A percentile compares a stretch with the other conserved stretches of the same genome.
Evolutionary conservation across 345 rosid species (phyloP).

Genomic region (Passiflora organensis): DNA sequence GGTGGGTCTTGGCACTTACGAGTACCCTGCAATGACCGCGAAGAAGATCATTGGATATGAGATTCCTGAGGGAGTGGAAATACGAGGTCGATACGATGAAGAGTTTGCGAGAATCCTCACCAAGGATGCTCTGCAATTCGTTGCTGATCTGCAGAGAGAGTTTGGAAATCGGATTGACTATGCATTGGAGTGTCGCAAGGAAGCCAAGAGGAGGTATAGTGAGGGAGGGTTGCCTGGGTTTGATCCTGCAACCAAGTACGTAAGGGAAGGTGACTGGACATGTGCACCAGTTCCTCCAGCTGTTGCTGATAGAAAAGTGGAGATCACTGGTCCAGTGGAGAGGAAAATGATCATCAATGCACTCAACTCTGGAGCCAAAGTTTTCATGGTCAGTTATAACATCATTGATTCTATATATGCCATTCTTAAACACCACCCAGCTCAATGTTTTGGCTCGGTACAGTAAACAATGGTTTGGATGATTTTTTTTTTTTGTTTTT

Average conservation of each 20-base stretch:
- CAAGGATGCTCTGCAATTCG: slow-evolving; percentile 70
- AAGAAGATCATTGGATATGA: slow-evolving; percentile 30
- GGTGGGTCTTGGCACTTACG: slow-evolving; percentile 4
- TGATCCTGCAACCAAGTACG: slow-evolving; percentile 67
- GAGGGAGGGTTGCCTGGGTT: slow-evolving; percentile 61
- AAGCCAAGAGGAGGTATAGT: slow-evolving; percentile 51
- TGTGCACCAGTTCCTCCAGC: slow-evolving; percentile 68
- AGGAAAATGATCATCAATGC: slow-evolving; percentile 98
- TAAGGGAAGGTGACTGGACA: slow-evolving; percentile 69
- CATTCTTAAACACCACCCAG: neutral
- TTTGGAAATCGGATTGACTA: slow-evolving; percentile 56
- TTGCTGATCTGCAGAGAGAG: slow-evolving; percentile 73
- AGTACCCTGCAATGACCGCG: slow-evolving; percentile 1
- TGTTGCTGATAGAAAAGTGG: slow-evolving; percentile 72
- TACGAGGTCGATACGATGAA: slow-evolving; percentile 63
- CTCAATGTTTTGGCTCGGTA: too few relatives aligned
- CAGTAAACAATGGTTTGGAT: neutral
- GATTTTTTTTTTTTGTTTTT: neutral
- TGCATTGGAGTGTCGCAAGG: slow-evolving; percentile 74
- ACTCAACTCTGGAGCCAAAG: slow-evolving; percentile 91
- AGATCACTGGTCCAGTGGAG: slow-evolving; percentile 88
- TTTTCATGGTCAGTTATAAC: slow-evolving; percentile 73
- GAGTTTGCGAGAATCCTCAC: slow-evolving; percentile 62
- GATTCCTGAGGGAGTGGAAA: slow-evolving; percentile 66
- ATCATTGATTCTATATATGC: too few relatives aligned